Conservation (phyloP, 192 early-diverging fungal genomes). For the Dissophora globulifera region DNA sequence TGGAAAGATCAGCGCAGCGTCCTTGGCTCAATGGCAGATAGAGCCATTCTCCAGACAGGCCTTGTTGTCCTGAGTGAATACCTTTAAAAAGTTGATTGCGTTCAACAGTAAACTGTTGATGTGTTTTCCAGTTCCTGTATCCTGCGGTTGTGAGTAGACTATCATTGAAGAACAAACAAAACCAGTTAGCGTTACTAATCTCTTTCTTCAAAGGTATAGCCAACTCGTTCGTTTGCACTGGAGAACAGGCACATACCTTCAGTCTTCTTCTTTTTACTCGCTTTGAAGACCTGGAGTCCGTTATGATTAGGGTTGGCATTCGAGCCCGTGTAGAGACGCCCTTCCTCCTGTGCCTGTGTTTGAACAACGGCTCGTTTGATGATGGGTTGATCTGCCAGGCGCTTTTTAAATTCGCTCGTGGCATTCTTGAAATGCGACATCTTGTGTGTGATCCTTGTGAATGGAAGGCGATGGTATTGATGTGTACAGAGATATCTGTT, state of each 20-base stretch:
- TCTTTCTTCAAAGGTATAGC: neutral
- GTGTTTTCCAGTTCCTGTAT: conserved; percentile 63
- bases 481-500: too few relatives aligned
- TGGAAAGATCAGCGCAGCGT: too few relatives aligned
- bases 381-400: conserved; percentile 61
- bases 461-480: too few relatives aligned
- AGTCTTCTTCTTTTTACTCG: conserved; percentile 48
- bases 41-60: too few relatives aligned
- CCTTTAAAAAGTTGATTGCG: conserved; percentile 67
- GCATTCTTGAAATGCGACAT: conserved; percentile 40
- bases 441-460: too few relatives aligned
- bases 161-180: neutral
- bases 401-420: conserved; percentile 58
- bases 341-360: conserved; percentile 14
- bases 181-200: neutral
- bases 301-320: conserved; percentile 54
- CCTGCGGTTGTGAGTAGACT: conserved; percentile 67
- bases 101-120: conserved; percentile 64
- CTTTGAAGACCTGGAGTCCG: conserved; percentile 28
- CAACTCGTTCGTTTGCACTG: too few relatives aligned
- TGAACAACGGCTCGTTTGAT: conserved; percentile 46
- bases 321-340: conserved; percentile 25
- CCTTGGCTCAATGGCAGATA: too few relatives aligned
- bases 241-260: conserved; percentile 18
- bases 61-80: conserved; percentile 8